Evolutionary conservation across 345 rosid genomes (phyloP).

Genomic region (Carallia brachiata): DNA sequence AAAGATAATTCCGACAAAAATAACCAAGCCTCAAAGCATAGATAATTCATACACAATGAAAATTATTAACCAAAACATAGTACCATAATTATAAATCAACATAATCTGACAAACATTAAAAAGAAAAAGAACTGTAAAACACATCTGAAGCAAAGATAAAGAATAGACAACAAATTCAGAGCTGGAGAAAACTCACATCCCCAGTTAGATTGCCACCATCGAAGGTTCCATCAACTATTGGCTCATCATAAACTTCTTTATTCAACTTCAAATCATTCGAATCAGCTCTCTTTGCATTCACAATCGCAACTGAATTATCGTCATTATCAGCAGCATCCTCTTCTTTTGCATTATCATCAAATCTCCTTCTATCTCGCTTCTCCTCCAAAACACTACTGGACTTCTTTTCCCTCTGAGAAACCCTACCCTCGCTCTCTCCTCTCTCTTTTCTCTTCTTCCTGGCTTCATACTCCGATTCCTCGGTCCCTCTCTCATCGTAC

Average conservation of each 20-base stretch:
- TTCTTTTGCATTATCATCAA: slow-evolving; percentile 45
- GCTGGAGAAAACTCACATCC: slow-evolving; percentile 46
- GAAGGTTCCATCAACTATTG: slow-evolving; percentile 5
- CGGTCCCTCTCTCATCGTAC: slow-evolving; percentile 37
- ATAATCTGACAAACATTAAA: background rate
- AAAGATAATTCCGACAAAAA: too few relatives aligned
- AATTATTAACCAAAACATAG: too few relatives aligned
- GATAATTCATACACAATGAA: too few relatives aligned
- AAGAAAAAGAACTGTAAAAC: background rate
- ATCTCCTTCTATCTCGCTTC: slow-evolving; percentile 46
- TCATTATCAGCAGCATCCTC: slow-evolving; percentile 8
- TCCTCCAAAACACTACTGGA: slow-evolving; percentile 13
- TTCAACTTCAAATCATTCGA: slow-evolving; percentile 28
- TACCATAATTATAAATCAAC: too few relatives aligned
- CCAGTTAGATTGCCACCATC: slow-evolving; percentile 28
- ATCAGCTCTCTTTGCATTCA: slow-evolving; percentile 19
- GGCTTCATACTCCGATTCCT: slow-evolving; percentile 31
- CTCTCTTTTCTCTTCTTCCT: slow-evolving; percentile 27
- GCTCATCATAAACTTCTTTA: slow-evolving; percentile 32
- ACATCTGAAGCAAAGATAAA: background rate
- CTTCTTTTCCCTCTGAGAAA: background rate
- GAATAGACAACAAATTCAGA: background rate
- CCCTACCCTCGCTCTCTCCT: slow-evolving; percentile 10
- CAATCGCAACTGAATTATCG: slow-evolving; percentile 4
- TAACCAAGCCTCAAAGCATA: too few relatives aligned